Conservation (phyloP, 75 land plant species). For the Pinus albicaulis region DNA sequence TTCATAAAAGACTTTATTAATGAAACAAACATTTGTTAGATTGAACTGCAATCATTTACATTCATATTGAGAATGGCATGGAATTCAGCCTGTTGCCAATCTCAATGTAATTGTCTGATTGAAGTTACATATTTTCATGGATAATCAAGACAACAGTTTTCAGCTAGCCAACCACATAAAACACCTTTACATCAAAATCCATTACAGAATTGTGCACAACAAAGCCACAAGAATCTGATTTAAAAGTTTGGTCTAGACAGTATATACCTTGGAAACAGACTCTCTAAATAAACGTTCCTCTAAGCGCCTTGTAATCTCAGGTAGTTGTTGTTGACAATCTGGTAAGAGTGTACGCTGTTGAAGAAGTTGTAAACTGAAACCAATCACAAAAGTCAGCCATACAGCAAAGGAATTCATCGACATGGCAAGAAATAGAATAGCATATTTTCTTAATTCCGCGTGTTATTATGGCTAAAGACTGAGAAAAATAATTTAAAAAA, state of each 20-base stretch:
- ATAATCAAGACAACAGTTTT: background rate
- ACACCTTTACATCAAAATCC: background rate
- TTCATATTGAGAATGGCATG: background rate
- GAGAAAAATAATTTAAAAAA: background rate
- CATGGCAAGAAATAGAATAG: background rate
- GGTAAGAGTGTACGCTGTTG: background rate
- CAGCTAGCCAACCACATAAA: background rate
- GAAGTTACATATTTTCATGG: background rate
- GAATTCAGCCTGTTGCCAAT: background rate
- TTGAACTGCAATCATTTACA: background rate
- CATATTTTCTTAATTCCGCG: background rate
- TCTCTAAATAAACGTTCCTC: conserved; percentile 3
- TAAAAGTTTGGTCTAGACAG: background rate
- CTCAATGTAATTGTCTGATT: background rate
- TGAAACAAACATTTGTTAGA: background rate
- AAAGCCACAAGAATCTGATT: background rate
- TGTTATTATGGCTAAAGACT: background rate
- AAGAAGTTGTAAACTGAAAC: conserved; percentile 14
- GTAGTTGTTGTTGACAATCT: background rate
- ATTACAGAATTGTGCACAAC: background rate
- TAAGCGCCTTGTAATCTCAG: background rate
- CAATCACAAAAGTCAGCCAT: background rate
- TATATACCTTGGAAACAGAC: background rate
- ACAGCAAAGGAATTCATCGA: background rate
- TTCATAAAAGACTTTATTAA: background rate